Conservation (phyloP, 2,329 filamentous ascomycete genomes). For the Ceratocystis colombiana region DNA sequence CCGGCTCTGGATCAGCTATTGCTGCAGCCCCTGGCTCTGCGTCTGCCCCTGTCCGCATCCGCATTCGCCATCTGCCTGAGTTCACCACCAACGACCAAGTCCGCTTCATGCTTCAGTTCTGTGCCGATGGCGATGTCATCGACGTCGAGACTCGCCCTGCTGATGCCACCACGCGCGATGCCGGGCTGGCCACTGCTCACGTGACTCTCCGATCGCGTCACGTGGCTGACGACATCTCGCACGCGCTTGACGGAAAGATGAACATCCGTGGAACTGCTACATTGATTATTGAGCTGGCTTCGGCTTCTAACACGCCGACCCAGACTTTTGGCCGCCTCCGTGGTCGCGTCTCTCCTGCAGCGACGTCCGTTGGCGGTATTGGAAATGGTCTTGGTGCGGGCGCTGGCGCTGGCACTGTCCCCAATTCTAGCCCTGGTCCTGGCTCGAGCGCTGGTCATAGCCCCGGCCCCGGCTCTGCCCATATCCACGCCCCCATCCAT, state of each 20-base stretch:
- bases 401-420: neutral
- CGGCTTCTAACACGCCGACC: conserved; percentile 22
- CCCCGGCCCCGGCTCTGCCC: conserved; percentile 1
- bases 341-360: conserved; percentile 18
- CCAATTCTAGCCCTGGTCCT: neutral
- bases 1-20: no score
- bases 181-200: conserved; percentile 18
- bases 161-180: conserved; percentile 12
- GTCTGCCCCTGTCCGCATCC: conserved; percentile 15
- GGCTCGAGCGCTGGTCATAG: neutral
- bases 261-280: conserved; percentile 22
- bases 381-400: neutral
- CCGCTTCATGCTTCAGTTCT: conserved; percentile 23
- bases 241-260: conserved; percentile 24
- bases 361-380: no score
- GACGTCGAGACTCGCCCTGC: conserved; percentile 20
- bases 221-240: conserved; percentile 20
- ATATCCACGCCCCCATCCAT: neutral
- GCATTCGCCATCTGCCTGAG: conserved; percentile 20
- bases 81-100: conserved; percentile 19
- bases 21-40: no score
- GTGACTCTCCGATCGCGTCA: conserved; percentile 23
- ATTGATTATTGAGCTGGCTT: conserved; percentile 21
- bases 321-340: conserved; percentile 20
- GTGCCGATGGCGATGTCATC: conserved; percentile 21